Evolutionary conservation across 2,329 filamentous ascomycete genomes (phyloP), one percentile per base, ranked within the genome.

Genomic region (Scedosporium aurantiacum): DNA sequence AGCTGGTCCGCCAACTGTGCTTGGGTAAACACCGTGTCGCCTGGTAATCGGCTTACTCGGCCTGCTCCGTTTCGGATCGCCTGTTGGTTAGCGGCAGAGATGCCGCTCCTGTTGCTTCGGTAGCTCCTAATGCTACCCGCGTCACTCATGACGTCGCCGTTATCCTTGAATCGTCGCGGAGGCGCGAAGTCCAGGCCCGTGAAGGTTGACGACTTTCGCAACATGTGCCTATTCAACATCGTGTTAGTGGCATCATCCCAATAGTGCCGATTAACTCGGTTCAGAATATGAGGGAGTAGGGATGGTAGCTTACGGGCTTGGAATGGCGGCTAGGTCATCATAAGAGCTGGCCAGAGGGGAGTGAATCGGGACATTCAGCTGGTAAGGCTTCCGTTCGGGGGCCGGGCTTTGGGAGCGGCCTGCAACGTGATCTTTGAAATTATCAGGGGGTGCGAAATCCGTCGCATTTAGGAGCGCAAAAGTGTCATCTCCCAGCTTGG

Each of bases 381-480:
- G 86, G 76, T 90, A 99, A 1, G 91, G 85, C 40, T 86, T 75
- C 65, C 84, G 79, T 70, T 87, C 84, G 58, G 84, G 83, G 5
- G 82, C 71, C 10, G 84, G 84, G 67, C 84, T 87, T 67, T 87
- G 83, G 5, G 83, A 82, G 50, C 84, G 79, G 55, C 93, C 93
- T 60, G 83, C 82, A 64, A 82, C 84, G 63, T 87, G 83, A 41
- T 93, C 89, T 65, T 78, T 79, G 69, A 85, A 81, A 18, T 74
- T 80, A 23, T 82, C 78, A 1, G 89, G 91, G 25, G 94, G 94
- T 0, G 94, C 94, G 73, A 96, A 97, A 67, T 97, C 93, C 62
- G 88, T 82, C 0, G 91, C 81, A 58, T 76, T 76, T 66, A 85
- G 68, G 75, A 88, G 72, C 55, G 88, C 84, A 65, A 96, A 86